Percentiles rank a stretch among this genome's conserved stretches.
Evolutionary conservation across 2,329 filamentous ascomycete genomes (phyloP).

Genomic region (Alternaria metachromatica): DNA sequence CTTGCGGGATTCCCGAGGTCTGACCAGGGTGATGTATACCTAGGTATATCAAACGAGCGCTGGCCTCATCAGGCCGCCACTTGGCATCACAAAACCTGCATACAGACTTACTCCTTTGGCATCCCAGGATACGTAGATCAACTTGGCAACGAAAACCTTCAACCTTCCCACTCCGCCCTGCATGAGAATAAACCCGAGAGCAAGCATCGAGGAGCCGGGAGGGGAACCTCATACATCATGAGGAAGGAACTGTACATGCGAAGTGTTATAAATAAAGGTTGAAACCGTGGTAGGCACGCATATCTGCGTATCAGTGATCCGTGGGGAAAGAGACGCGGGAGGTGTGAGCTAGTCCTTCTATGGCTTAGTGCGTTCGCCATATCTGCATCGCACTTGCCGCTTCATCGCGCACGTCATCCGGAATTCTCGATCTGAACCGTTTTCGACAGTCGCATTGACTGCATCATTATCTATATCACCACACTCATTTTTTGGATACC

Average conservation of each 20-base stretch:
- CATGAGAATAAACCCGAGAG: not conserved
- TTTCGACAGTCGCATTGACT: not conserved
- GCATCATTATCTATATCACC: not conserved
- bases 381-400: slow-evolving; percentile 11
- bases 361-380: slow-evolving; percentile 9
- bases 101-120: no score
- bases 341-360: slow-evolving; percentile 7
- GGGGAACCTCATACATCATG: not conserved
- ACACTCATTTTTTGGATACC: not conserved
- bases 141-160: no score
- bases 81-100: no score
- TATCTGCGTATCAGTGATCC: not conserved
- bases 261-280: not conserved
- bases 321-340: not conserved
- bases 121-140: no score
- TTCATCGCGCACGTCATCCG: not conserved
- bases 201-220: not conserved
- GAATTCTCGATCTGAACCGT: not conserved
- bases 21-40: no score
- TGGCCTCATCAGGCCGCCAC: no score
- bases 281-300: not conserved
- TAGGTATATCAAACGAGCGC: no score
- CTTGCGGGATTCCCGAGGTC: no score
- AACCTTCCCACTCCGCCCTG: no score
- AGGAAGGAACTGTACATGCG: not conserved